Evolutionary conservation across 352 stramenopile genomes (phyloP).

Genomic region (Pythium brassicae): DNA sequence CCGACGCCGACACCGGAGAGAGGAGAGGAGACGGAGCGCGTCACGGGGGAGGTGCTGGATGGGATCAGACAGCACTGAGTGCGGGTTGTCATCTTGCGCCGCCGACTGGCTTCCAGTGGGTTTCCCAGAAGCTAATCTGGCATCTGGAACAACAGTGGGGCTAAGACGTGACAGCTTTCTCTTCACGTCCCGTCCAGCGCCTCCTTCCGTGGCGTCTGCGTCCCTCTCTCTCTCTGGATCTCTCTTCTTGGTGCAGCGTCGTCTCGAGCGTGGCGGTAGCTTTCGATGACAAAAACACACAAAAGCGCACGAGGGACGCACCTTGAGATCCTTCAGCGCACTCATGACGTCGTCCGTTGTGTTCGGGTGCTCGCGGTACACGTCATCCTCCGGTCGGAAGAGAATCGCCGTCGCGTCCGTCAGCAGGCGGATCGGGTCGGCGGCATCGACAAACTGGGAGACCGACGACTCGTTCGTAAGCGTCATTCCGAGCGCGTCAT

Average conservation of each 20-base stretch:
- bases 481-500: constrained; percentile 82
- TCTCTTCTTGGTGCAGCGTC: neutral
- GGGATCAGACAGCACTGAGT: constrained; percentile 79
- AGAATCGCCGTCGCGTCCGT: constrained; percentile 93
- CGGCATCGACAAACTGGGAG: constrained; percentile 79
- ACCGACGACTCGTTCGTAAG: constrained; percentile 85
- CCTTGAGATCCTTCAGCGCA: constrained; percentile 91
- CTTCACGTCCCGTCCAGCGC: constrained; percentile 46
- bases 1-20: neutral
- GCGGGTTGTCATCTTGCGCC: constrained; percentile 52
- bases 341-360: constrained; percentile 81
- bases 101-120: constrained; percentile 83
- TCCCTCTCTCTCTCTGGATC: neutral
- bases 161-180: constrained; percentile 82
- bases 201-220: neutral
- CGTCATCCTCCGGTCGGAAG: constrained; percentile 81
- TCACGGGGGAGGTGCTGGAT: neutral
- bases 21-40: neutral
- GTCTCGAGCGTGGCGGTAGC: neutral
- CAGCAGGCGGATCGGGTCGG: constrained; percentile 95
- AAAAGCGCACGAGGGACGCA: constrained; percentile 33
- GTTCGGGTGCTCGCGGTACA: constrained; percentile 72
- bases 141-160: constrained; percentile 81
- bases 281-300: neutral
- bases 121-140: constrained; percentile 89